Percentiles rank a stretch among this genome's conserved stretches.
phyloP scores from a whole-genome alignment of 2,329 filamentous ascomycete species.

The Neofusicoccum sp. region DNA sequence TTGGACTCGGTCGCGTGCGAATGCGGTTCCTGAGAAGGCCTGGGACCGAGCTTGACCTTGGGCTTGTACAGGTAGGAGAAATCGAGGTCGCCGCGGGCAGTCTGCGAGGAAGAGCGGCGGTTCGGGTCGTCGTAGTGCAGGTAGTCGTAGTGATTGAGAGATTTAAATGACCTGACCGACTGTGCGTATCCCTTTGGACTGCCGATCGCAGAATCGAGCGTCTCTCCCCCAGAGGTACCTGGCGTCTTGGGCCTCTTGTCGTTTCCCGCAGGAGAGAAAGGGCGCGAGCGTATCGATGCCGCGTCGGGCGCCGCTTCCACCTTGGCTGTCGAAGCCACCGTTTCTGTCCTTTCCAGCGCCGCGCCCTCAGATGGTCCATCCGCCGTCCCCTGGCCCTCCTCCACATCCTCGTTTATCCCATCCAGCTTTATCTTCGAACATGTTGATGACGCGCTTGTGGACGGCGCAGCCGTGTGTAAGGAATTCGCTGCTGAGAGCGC shows the following conservation, averaged over 20 bases:
- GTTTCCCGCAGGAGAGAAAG: conserved; percentile 7
- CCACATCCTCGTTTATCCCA: conserved; percentile 91
- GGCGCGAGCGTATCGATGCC: conserved; percentile 6
- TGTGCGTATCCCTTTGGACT: conserved; percentile 20
- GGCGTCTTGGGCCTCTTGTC: conserved; percentile 13
- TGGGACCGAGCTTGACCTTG: conserved; percentile 85
- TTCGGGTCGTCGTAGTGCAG: conserved; percentile 32
- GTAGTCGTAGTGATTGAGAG: conserved; percentile 18
- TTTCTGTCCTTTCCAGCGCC: conserved; percentile 6
- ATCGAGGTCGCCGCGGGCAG: conserved; percentile 41
- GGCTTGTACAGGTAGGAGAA: conserved; percentile 60
- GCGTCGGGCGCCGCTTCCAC: conserved; percentile 17
- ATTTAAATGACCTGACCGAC: conserved; percentile 18
- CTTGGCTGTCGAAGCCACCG: conserved; percentile 7
- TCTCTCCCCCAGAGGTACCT: conserved; percentile 4
- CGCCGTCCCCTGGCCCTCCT: conserved; percentile 53
- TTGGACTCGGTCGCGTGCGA: conserved; percentile 58
- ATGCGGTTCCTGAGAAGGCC: conserved; percentile 62
- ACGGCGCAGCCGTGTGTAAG: conserved; percentile 81
- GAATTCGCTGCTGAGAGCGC: conserved; percentile 86
- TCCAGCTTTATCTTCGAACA: conserved; percentile 76
- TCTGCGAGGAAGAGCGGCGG: conserved; percentile 44
- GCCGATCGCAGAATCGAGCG: conserved; percentile 25
- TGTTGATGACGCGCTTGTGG: conserved; percentile 66
- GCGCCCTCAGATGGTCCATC: not conserved